These are phyloP conservation scores for Alternaria sp. DNA, from an alignment of 2,329 filamentous ascomycete species.

Conservation along the genomic window DNA sequence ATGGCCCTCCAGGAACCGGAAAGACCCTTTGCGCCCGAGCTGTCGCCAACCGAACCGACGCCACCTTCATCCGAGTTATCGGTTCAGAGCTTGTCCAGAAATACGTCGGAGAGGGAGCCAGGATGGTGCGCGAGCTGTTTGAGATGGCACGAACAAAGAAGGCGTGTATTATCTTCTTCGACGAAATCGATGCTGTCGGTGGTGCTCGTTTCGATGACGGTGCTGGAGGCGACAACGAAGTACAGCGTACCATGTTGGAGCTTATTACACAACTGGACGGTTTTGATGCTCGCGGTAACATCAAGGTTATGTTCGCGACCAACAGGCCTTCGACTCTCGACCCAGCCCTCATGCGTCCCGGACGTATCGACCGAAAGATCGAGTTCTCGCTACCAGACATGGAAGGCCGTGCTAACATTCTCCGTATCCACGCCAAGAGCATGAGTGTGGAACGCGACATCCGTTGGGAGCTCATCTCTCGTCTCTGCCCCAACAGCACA, in stretches of 20 bases:
- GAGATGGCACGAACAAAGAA: conserved; percentile 99
- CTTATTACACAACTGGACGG: conserved; percentile 96
- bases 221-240: conserved; percentile 95
- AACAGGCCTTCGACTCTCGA: conserved; percentile 95
- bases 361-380: conserved; percentile 98
- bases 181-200: conserved; percentile 96
- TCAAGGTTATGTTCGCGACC: conserved; percentile 99
- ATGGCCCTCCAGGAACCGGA: conserved; percentile 96
- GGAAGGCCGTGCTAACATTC: conserved; percentile 95
- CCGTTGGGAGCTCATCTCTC: conserved; percentile 97
- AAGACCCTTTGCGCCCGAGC: conserved; percentile 98
- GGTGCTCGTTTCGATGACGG: conserved; percentile 96
- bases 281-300: conserved; percentile 95
- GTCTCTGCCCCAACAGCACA: conserved; percentile 95
- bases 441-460: conserved; percentile 99
- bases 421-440: conserved; percentile 98
- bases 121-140: conserved; percentile 98
- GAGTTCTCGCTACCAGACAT: conserved; percentile 98
- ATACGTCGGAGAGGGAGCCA: conserved; percentile 96
- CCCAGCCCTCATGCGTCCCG: conserved; percentile 95
- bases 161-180: conserved; percentile 99
- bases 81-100: conserved; percentile 98
- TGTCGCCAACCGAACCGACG: conserved; percentile 96
- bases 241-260: conserved; percentile 97
- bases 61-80: conserved; percentile 98